Evolutionary conservation across 192 early-diverging fungal genomes (phyloP), one percentile per base, ranked within the genome.

Genomic region (Obelidium mucronatum): DNA sequence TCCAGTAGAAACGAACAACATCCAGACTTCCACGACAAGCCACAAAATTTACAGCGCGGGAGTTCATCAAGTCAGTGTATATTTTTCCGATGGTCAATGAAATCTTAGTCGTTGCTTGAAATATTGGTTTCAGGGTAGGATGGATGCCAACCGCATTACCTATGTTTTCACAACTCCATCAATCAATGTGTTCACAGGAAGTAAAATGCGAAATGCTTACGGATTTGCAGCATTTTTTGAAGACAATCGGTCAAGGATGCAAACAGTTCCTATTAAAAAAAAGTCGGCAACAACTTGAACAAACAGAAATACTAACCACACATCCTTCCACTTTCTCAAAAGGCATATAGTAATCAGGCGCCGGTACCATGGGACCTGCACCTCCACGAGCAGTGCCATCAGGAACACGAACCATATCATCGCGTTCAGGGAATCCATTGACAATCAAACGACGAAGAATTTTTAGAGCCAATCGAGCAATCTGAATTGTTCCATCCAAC

Each of bases 1-100:
- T 73, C 92, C 93, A 94, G 82, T 95, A 97, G 82, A 89, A 94
- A 40, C 78, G 73, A 63, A 95, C 79, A 37, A 95, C 87, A 37
- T 85, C 86, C 4, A 89, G 76, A 36, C 89, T 84, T 3, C 84
- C 81, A 11, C 91, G 90, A 8, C 84, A 81, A 1, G 88, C 77
- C 30, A 91, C 86, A 72, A 92, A 94, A 4, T 86, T 83, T 3
- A 92, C 82, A 1, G 92, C 85, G 40, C 92, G 88, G 0, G 84
- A 71, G 66, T 88, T 88, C 77, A 92, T 88, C 19, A 94, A 76
- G 67, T 93, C 90, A 59, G 93, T 67, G 75, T 93, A 94, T 34
- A 97, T 74, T 70, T 93, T 93, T 34, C 95, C 95, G 52, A 93
- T 87, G 8, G 89, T 85, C 44, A 91, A 58, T 6, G 86, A 81